These are phyloP conservation scores for Cavenderia fasciculata DNA, from an alignment of 78 protist genomes.

Conservation along the genomic window DNA sequence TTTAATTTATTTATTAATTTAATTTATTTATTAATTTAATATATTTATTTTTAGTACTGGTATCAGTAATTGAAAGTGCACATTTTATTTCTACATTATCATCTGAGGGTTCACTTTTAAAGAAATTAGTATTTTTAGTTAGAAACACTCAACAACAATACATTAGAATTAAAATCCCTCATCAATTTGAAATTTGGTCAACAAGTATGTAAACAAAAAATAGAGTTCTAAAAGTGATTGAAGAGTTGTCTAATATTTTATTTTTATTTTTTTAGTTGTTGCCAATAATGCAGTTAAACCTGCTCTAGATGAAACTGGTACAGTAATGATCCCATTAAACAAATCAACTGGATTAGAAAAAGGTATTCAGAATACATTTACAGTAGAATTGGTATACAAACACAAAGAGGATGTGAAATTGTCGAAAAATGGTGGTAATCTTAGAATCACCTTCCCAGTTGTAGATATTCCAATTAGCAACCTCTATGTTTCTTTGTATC, in stretches of 20 bases:
- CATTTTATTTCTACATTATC: slow-evolving; percentile 33
- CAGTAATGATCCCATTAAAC: slow-evolving; percentile 50
- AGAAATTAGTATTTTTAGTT: slow-evolving; percentile 26
- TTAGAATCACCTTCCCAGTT: slow-evolving; percentile 14
- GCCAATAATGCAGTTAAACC: slow-evolving; percentile 40
- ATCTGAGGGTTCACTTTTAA: slow-evolving; percentile 39
- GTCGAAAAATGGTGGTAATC: not conserved
- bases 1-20: too few species aligned
- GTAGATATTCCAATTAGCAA: slow-evolving; percentile 59
- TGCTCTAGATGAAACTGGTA: slow-evolving; percentile 28
- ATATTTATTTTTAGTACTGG: slow-evolving; percentile 24
- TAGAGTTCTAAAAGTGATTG: too few species aligned
- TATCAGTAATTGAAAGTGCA: slow-evolving; percentile 48
- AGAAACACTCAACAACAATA: slow-evolving; percentile 67
- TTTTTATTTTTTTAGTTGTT: too few species aligned
- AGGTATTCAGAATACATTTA: slow-evolving; percentile 44
- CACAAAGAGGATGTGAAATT: slow-evolving; percentile 6
- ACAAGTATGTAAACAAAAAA: slow-evolving; percentile 9
- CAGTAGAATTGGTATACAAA: slow-evolving; percentile 40
- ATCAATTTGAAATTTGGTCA: slow-evolving; percentile 60
- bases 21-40: too few species aligned
- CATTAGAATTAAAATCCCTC: slow-evolving; percentile 53
- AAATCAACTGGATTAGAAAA: slow-evolving; percentile 22
- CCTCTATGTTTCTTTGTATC: not conserved
- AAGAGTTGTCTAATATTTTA: too few species aligned